phyloP scores from a whole-genome alignment of 495 filamentous ascomycete genomes.

The Lophiotrema nucula region DNA sequence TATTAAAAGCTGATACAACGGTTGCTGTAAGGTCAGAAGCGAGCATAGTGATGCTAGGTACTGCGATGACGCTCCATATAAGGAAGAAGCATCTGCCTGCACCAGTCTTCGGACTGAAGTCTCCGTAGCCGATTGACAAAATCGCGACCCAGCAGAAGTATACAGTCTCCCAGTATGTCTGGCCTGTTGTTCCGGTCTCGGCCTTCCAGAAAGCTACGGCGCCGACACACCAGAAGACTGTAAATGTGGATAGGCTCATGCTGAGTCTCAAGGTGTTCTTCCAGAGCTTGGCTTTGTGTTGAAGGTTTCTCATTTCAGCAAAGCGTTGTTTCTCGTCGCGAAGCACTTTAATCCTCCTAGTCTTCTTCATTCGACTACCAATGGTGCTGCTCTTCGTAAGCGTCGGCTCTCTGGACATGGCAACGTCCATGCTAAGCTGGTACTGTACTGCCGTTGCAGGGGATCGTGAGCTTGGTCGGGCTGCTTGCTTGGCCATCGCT shows the following conservation, averaged over 20 bases:
- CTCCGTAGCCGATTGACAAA: conserved; percentile 45
- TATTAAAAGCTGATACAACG: conserved; percentile 55
- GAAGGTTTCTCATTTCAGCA: conserved; percentile 43
- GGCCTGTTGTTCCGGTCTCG: conserved; percentile 32
- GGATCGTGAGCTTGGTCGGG: conserved; percentile 15
- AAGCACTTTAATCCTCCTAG: conserved; percentile 37
- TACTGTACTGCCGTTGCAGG: conserved; percentile 20
- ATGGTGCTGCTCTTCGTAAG: conserved; percentile 12
- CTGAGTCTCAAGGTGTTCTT: conserved; percentile 41
- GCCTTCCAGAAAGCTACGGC: conserved; percentile 43
- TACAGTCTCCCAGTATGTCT: conserved; percentile 44
- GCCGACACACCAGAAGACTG: conserved; percentile 43
- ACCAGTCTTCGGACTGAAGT: conserved; percentile 42
- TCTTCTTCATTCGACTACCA: conserved; percentile 20
- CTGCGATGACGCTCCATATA: conserved; percentile 52
- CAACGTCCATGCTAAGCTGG: conserved; percentile 5
- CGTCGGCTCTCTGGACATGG: not conserved
- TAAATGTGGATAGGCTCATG: conserved; percentile 39
- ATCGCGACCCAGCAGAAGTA: conserved; percentile 48
- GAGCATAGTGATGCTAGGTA: conserved; percentile 66
- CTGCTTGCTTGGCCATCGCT: conserved; percentile 20
- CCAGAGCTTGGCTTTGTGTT: conserved; percentile 37
- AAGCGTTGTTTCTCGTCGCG: conserved; percentile 44
- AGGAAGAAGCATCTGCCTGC: conserved; percentile 44
- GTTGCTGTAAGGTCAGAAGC: conserved; percentile 63